phyloP scores from a whole-genome alignment of 371 early-diverging fungal genomes.

The Mortierella sp. region DNA sequence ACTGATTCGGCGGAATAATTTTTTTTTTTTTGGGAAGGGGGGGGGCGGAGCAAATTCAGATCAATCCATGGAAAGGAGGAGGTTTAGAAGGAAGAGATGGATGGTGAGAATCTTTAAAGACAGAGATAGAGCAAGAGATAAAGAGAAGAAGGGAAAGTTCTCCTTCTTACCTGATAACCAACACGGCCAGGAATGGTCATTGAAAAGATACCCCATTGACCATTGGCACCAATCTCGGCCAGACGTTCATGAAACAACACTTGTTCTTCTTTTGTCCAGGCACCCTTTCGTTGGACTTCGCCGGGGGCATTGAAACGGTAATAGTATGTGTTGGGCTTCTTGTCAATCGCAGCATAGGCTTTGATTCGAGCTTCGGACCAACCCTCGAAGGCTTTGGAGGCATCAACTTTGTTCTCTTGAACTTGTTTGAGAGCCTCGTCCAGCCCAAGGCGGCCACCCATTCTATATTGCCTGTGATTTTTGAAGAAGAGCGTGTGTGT shows the following conservation, averaged over 20 bases:
- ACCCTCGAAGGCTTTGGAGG: conserved; percentile 89
- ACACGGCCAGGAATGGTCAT: conserved; percentile 95
- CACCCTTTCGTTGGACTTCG: conserved; percentile 90
- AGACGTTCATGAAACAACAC: conserved; percentile 83
- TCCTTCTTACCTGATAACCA: conserved; percentile 81
- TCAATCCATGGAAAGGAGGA: background rate
- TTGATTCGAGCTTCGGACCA: conserved; percentile 95
- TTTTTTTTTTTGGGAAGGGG: conserved; percentile 17
- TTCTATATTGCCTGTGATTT: conserved; percentile 68
- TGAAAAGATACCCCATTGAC: conserved; percentile 96
- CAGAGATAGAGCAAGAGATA: no score
- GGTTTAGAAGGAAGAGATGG: background rate
- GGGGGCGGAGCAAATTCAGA: background rate
- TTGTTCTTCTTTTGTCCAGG: conserved; percentile 89
- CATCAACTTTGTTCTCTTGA: conserved; percentile 76
- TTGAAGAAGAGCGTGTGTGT: background rate
- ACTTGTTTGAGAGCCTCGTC: conserved; percentile 92
- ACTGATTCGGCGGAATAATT: no score
- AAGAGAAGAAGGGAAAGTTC: background rate
- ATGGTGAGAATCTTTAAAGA: no score
- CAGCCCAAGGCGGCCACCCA: conserved; percentile 82
- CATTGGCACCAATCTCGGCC: conserved; percentile 88
- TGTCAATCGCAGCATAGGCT: conserved; percentile 89
- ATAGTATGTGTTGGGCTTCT: conserved; percentile 94
- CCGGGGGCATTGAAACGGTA: conserved; percentile 97